Conservation (phyloP, 2,329 filamentous ascomycete genomes). For the Sporothrix humicola region DNA sequence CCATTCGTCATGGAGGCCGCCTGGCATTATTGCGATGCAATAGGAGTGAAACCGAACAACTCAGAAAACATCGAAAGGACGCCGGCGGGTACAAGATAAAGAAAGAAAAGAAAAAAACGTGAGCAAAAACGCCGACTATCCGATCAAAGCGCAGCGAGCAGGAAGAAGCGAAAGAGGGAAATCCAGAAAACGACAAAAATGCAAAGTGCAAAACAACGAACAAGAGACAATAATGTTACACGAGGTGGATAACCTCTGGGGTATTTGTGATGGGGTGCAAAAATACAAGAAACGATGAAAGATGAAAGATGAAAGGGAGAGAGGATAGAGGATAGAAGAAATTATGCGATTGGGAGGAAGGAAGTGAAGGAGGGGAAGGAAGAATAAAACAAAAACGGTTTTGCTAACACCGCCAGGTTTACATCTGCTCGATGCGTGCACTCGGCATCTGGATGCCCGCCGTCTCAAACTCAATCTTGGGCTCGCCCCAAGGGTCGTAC, state of each 20-base stretch:
- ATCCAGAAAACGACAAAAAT: no score
- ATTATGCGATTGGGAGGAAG: constrained; percentile 12
- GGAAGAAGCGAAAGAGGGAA: not conserved
- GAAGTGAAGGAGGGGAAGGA: not conserved
- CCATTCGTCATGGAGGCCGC: constrained; percentile 30
- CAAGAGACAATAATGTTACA: constrained; percentile 32
- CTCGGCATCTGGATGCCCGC: constrained; percentile 65
- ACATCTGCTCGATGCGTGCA: constrained; percentile 62
- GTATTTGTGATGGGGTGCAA: constrained; percentile 33
- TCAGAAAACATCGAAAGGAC: constrained; percentile 10
- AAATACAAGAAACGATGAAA: not conserved
- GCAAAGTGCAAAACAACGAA: constrained; percentile 24
- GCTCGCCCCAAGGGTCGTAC: constrained; percentile 57
- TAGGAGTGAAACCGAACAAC: not conserved
- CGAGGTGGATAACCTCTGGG: constrained; percentile 28
- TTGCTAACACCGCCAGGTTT: not conserved
- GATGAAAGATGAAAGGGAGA: not conserved
- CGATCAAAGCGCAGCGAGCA: constrained; percentile 6
- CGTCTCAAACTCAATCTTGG: constrained; percentile 65
- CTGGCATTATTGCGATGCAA: constrained; percentile 34
- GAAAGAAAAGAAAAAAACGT: not conserved
- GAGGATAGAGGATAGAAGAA: not conserved
- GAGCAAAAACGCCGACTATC: constrained; percentile 19
- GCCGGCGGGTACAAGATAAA: not conserved
- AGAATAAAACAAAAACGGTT: not conserved